Conservation (phyloP, 1,284 basidiomycete species). For the Microbotryum scabiosae region DNA sequence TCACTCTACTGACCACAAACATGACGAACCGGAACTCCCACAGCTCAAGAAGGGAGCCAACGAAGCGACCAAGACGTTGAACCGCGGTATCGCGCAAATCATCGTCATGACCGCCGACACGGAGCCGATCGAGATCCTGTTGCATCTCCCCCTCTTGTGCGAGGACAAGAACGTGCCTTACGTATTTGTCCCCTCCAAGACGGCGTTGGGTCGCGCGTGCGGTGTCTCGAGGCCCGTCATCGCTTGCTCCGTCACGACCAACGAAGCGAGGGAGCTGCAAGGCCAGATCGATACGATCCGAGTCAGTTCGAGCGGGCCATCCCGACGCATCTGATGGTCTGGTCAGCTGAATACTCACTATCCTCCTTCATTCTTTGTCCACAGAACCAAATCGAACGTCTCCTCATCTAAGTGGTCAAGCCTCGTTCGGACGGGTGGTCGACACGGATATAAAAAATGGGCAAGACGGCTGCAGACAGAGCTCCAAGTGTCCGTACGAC, state of each 20-base stretch:
- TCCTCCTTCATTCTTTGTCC: too few relatives aligned
- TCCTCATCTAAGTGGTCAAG: constrained; percentile 46
- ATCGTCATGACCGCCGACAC: constrained; percentile 97
- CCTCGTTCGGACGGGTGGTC: too few relatives aligned
- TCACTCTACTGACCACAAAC: constrained; percentile 64
- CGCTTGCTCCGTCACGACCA: constrained; percentile 87
- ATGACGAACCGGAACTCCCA: constrained; percentile 58
- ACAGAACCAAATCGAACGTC: constrained; percentile 67
- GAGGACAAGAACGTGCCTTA: constrained; percentile 69
- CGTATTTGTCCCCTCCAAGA: constrained; percentile 87
- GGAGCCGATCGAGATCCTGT: constrained; percentile 93
- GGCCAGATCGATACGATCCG: constrained; percentile 88
- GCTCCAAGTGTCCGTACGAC: too few relatives aligned
- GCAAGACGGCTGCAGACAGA: too few relatives aligned
- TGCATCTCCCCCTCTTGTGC: constrained; percentile 93
- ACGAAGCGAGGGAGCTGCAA: constrained; percentile 84
- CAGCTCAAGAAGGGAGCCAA: constrained; percentile 98
- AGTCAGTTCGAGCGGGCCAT: constrained; percentile 33
- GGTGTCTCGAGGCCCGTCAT: constrained; percentile 94
- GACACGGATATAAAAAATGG: too few relatives aligned
- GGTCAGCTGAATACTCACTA: neutral
- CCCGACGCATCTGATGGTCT: neutral
- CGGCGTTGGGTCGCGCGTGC: constrained; percentile 90
- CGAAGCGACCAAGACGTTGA: constrained; percentile 72
- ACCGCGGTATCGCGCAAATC: constrained; percentile 97